Evolutionary conservation across 202 grass and related monocot genomes (phyloP).

Genomic region (Dendrocalamus latiflorus): DNA sequence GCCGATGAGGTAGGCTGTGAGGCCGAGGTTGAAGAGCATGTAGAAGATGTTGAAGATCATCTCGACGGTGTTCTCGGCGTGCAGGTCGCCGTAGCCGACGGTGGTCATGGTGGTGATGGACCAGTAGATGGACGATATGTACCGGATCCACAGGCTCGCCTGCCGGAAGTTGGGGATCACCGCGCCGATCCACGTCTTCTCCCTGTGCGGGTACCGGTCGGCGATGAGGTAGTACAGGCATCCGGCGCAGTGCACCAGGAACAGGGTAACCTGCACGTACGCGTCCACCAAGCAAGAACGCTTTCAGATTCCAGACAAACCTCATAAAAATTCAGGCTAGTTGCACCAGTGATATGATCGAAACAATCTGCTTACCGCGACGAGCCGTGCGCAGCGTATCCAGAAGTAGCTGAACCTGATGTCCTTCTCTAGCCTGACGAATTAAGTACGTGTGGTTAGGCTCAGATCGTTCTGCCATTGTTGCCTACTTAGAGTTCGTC

Average conservation of each 20-base stretch:
- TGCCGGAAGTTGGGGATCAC: slow-evolving; percentile 85
- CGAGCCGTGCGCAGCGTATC: slow-evolving; percentile 64
- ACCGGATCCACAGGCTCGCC: slow-evolving; percentile 74
- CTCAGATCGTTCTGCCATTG: not conserved
- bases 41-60: slow-evolving; percentile 99
- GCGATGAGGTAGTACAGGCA: slow-evolving; percentile 92
- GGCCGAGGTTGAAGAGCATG: slow-evolving; percentile 93
- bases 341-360: not conserved
- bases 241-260: slow-evolving; percentile 86
- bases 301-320: not conserved
- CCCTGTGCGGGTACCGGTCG: slow-evolving; percentile 62
- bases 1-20: slow-evolving; percentile 90
- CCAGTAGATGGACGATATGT: slow-evolving; percentile 91
- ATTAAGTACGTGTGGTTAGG: not conserved
- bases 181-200: slow-evolving; percentile 92
- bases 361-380: slow-evolving; percentile 43
- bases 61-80: slow-evolving; percentile 84
- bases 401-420: slow-evolving; percentile 99
- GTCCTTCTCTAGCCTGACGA: slow-evolving; percentile 78
- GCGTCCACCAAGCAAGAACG: not conserved
- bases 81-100: slow-evolving; percentile 96
- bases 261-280: slow-evolving; percentile 65
- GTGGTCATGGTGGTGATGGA: slow-evolving; percentile 99
- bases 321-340: not conserved
- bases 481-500: not conserved